Conservation (phyloP, 768 basidiomycete species). For the Favolaschia claudopus region DNA sequence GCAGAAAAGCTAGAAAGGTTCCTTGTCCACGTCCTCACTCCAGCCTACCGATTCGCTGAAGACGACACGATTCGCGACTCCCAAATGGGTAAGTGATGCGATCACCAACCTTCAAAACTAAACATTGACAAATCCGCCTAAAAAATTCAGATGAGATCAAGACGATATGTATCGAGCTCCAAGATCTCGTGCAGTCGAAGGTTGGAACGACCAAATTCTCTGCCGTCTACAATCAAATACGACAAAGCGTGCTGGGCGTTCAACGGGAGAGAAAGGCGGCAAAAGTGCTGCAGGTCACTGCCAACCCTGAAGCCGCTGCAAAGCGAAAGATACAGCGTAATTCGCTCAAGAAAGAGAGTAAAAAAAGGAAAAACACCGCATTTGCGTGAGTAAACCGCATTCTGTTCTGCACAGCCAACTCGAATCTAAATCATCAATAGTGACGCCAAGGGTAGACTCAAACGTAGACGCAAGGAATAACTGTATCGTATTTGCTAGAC, state of each 20-base stretch:
- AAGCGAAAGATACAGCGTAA: conserved; percentile 78
- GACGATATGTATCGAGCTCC: conserved; percentile 79
- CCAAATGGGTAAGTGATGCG: conserved; percentile 69
- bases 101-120: too few relatives aligned
- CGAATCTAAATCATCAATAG: conserved; percentile 38
- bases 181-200: conserved; percentile 86
- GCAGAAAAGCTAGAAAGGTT: conserved; percentile 64
- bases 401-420: conserved; percentile 1
- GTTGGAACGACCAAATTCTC: conserved; percentile 91
- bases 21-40: conserved; percentile 85
- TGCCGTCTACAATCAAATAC: conserved; percentile 77
- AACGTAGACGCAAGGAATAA: conserved; percentile 51
- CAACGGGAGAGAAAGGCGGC: conserved; percentile 76
- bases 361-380: conserved; percentile 74
- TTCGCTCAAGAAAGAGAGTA: conserved; percentile 81
- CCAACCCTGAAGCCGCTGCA: conserved; percentile 79
- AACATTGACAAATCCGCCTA: too few relatives aligned
- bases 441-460: conserved; percentile 57
- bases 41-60: conserved; percentile 86
- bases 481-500: neutral
- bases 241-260: conserved; percentile 71
- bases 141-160: conserved; percentile 82
- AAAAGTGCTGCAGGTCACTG: conserved; percentile 64
- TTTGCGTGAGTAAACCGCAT: conserved; percentile 60
- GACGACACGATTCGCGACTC: conserved; percentile 84